Evolutionary conservation across 2,329 filamentous ascomycete species (phyloP).

Genomic region (Diaporthe aspalathi): DNA sequence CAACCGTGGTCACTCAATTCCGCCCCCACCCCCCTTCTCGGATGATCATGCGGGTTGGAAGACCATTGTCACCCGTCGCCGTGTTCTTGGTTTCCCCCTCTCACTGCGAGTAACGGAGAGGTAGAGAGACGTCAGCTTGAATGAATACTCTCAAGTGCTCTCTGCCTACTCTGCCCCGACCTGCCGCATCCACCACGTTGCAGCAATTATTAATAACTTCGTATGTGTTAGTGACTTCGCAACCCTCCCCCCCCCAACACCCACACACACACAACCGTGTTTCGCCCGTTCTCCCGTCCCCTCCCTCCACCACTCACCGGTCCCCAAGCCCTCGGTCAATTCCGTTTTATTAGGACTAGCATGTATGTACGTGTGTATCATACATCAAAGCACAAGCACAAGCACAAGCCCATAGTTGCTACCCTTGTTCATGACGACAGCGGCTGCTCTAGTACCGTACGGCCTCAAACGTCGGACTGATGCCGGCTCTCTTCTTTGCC

Average conservation of each 20-base stretch:
- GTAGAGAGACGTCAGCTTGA: neutral
- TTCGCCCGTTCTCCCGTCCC: slow-evolving; percentile 10
- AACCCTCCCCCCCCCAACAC: neutral
- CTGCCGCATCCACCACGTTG: slow-evolving; percentile 18
- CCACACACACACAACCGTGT: slow-evolving; percentile 10
- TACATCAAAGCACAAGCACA: slow-evolving; percentile 8
- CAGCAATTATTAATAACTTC: neutral
- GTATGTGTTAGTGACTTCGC: neutral
- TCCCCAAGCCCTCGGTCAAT: neutral
- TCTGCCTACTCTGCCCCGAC: neutral
- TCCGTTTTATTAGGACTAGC: neutral
- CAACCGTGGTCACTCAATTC: neutral
- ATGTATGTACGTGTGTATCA: slow-evolving; percentile 10
- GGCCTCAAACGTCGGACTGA: slow-evolving; percentile 11
- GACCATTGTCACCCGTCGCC: neutral
- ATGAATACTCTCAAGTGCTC: neutral
- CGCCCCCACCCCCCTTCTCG: neutral
- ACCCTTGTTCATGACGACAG: slow-evolving; percentile 19
- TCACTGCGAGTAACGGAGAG: neutral
- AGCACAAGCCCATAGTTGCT: neutral
- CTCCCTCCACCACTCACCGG: slow-evolving; percentile 6
- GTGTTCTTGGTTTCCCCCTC: neutral
- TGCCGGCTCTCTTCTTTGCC: neutral
- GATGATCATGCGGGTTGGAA: neutral
- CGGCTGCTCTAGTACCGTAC: slow-evolving; percentile 2